Base-by-base conservation (phyloP, 176 grass and related monocot genomes). In the Raddia distichophylla region DNA sequence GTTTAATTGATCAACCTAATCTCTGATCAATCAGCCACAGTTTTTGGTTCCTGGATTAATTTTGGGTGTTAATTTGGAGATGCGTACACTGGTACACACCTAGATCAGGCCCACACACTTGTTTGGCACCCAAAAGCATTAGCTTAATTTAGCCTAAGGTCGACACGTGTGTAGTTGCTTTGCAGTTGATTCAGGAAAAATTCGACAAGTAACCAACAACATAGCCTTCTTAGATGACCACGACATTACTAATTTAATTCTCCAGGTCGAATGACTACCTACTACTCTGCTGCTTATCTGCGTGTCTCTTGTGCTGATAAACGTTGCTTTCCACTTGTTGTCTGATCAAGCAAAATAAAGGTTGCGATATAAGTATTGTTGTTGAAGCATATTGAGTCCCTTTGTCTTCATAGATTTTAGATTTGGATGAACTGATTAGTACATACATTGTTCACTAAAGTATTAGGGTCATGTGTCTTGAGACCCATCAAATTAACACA, bases 171-270 rank as follows among this genome's bases (percentile, higher is more conserved):
- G 87, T 7, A 40, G 49, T 11, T 69, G 46, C 6, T 76, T 76
- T 56, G 47, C 15, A n/a, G 22, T 70, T 47, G 64, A 57, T 76
- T 64, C 5, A 64, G 56, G 78, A 82, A 77, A 89, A 52, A 13
- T 85, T 82, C 50, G 17, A 77, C 58, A 77, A 82, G 72, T 73
- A 89, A 86, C 78, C 83, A 86, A 85, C 82, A 89, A 45, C 87
- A 89, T 77, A 65, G 72, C 73, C 78, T 82, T 82, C 86, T 65
- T 5, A 35, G 64, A 73, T 44, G 87, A 89, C 67, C 59, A 52
- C 4, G 73, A 89, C 83, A 59, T 77, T 71, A 73, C 42, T 86
- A 73, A 77, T 86, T 78, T 85, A 71, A 59, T 74, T 88, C 4
- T 5, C 37, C 37, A 5, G 37, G 37, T 5, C 4, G 37, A 40